Conservation (phyloP, 768 basidiomycete species). For the Crassisporium funariophilum region DNA sequence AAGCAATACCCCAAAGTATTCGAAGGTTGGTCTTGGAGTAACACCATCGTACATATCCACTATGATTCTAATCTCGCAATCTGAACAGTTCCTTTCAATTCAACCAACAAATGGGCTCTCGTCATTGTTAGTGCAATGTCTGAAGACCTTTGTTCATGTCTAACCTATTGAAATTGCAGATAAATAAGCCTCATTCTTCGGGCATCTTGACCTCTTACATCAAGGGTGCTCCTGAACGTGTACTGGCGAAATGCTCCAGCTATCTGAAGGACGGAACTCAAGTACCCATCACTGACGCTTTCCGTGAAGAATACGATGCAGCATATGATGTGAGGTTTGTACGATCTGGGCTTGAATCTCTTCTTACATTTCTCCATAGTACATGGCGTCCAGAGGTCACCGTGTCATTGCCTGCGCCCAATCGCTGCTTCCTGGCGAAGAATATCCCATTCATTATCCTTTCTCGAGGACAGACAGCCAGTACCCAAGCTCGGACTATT, state of each 20-base stretch:
- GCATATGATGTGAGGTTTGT: constrained; percentile 55
- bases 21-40: constrained; percentile 43
- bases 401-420: constrained; percentile 77
- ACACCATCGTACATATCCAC: too few relatives aligned
- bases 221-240: constrained; percentile 73
- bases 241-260: constrained; percentile 63
- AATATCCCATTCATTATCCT: constrained; percentile 46
- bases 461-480: constrained; percentile 59
- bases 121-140: constrained; percentile 50
- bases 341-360: background rate
- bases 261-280: constrained; percentile 54
- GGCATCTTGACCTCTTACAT: constrained; percentile 58
- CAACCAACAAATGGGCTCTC: constrained; percentile 74
- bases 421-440: constrained; percentile 48
- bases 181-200: constrained; percentile 53
- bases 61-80: too few relatives aligned
- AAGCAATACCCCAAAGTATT: constrained; percentile 61
- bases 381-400: constrained; percentile 78
- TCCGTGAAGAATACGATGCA: constrained; percentile 53
- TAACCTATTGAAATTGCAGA: constrained; percentile 31
- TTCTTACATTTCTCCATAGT: constrained; percentile 37
- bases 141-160: background rate
- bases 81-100: constrained; percentile 72
- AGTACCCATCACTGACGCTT: constrained; percentile 56
- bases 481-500: constrained; percentile 58